phyloP scores from a whole-genome alignment of 192 early-diverging fungal genomes.

The Mortierella alpina region DNA sequence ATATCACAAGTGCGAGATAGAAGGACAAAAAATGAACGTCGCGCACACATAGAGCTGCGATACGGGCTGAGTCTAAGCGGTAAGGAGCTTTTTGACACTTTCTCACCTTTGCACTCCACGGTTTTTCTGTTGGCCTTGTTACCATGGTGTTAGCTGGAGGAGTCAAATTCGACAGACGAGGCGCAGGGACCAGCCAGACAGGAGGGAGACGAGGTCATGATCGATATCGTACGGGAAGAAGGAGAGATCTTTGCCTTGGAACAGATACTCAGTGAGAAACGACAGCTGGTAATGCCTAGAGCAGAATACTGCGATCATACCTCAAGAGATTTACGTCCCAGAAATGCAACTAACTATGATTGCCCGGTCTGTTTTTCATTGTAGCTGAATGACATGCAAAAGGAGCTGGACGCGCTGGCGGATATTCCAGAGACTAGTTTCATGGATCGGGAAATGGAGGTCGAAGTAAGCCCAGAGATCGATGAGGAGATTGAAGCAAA shows the following conservation, averaged over 20 bases:
- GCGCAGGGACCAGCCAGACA: conserved; percentile 12
- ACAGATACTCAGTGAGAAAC: conserved; percentile 37
- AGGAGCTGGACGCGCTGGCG: conserved; percentile 25
- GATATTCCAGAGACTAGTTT: conserved; percentile 10
- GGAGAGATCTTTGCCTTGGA: conserved; percentile 54
- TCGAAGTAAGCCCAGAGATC: conserved; percentile 6
- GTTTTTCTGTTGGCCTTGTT: background rate
- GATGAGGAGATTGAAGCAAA: conserved; percentile 23
- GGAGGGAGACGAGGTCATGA: conserved; percentile 21
- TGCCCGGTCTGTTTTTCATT: background rate
- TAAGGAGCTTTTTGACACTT: background rate
- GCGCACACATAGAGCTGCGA: background rate
- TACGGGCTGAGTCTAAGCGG: too few relatives aligned
- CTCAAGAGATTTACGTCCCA: background rate
- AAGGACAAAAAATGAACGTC: background rate
- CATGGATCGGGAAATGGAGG: conserved; percentile 17
- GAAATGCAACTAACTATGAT: background rate
- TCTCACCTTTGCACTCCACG: background rate
- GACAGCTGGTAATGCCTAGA: conserved; percentile 15
- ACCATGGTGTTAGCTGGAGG: conserved; percentile 16
- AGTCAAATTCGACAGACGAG: conserved; percentile 26
- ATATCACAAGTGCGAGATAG: background rate
- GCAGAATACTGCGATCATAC: background rate
- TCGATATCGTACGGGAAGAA: conserved; percentile 41
- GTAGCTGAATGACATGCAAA: conserved; percentile 32